phyloP scores from a whole-genome alignment of 257 asterid genomes.

The Knoxia roxburghii region DNA sequence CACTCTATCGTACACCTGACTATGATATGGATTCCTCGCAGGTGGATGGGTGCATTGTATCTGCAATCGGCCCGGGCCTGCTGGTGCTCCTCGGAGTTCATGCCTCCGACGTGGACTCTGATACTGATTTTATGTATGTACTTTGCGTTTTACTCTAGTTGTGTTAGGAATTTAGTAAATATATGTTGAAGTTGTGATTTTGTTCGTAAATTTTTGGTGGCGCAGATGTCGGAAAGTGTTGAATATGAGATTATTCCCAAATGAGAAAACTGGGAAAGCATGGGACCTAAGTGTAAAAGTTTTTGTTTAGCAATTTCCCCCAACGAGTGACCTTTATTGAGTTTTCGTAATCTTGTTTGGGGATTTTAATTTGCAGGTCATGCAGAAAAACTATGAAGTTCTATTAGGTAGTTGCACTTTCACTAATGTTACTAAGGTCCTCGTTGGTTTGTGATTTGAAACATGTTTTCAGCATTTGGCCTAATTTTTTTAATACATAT shows the following conservation, averaged over 20 bases:
- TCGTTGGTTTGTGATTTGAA: too few species aligned
- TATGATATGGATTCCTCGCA: slow-evolving; percentile 25
- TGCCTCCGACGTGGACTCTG: slow-evolving; percentile 59
- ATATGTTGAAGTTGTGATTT: background rate
- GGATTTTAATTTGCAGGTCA: slow-evolving; percentile 53
- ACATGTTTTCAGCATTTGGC: too few species aligned
- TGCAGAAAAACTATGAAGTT: slow-evolving; percentile 70
- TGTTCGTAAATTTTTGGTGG: background rate
- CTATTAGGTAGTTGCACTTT: slow-evolving; percentile 52
- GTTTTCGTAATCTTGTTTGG: background rate
- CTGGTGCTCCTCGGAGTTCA: slow-evolving; percentile 80
- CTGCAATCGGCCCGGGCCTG: slow-evolving; percentile 76
- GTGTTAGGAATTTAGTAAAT: too few species aligned
- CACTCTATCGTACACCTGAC: slow-evolving; percentile 9
- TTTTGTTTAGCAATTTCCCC: background rate
- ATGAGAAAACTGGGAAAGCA: slow-evolving; percentile 57
- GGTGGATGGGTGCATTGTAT: slow-evolving; percentile 73
- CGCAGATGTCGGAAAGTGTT: slow-evolving; percentile 93
- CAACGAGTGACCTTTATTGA: background rate
- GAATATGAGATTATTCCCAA: slow-evolving; percentile 79
- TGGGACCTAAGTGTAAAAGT: slow-evolving; percentile 81
- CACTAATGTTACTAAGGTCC: too few species aligned
- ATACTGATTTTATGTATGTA: slow-evolving; percentile 68
- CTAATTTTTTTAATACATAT: too few species aligned
- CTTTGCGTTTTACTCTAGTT: background rate